Percentiles rank a stretch among this genome's conserved stretches.
Evolutionary conservation across 2,329 filamentous ascomycete genomes (phyloP).

Genomic region (Aspergillus puulaauensis): DNA sequence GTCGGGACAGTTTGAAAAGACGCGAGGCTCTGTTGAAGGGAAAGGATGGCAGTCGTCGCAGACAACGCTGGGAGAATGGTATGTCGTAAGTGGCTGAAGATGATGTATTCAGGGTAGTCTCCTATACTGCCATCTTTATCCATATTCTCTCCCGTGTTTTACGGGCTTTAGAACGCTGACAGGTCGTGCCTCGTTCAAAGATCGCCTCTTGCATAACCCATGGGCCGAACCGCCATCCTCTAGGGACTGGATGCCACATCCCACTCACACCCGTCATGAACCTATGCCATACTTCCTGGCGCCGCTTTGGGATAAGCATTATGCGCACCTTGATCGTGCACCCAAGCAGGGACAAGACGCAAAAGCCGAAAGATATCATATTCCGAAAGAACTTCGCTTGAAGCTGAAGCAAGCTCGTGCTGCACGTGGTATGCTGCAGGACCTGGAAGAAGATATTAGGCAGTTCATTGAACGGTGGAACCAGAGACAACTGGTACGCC

Average conservation of each 20-base stretch:
- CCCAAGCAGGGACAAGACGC: conserved; percentile 35
- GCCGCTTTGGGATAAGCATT: conserved; percentile 72
- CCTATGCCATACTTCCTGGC: conserved; percentile 86
- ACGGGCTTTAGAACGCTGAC: conserved; percentile 21
- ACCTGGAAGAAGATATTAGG: conserved; percentile 81
- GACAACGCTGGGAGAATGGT: conserved; percentile 96
- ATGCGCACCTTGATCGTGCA: conserved; percentile 41
- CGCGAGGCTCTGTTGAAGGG: conserved; percentile 81
- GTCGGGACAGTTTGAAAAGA: conserved; percentile 62
- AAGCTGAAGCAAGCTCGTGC: conserved; percentile 77
- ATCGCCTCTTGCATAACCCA: conserved; percentile 82
- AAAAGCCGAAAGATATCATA: conserved; percentile 42
- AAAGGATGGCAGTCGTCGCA: conserved; percentile 82
- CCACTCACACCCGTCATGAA: conserved; percentile 72
- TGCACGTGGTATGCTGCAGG: conserved; percentile 76
- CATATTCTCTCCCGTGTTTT: not conserved
- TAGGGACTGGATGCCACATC: conserved; percentile 77
- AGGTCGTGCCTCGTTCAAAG: conserved; percentile 46
- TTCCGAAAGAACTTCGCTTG: conserved; percentile 77
- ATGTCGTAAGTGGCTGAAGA: conserved; percentile 26
- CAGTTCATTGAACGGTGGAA: conserved; percentile 68
- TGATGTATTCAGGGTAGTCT: not conserved
- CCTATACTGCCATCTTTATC: not conserved
- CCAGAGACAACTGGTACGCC: conserved; percentile 49
- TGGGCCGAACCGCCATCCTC: conserved; percentile 79